These are phyloP conservation scores for Phytopythium vexans DNA, from an alignment of 352 stramenopile genomes.

Conservation along the genomic window DNA sequence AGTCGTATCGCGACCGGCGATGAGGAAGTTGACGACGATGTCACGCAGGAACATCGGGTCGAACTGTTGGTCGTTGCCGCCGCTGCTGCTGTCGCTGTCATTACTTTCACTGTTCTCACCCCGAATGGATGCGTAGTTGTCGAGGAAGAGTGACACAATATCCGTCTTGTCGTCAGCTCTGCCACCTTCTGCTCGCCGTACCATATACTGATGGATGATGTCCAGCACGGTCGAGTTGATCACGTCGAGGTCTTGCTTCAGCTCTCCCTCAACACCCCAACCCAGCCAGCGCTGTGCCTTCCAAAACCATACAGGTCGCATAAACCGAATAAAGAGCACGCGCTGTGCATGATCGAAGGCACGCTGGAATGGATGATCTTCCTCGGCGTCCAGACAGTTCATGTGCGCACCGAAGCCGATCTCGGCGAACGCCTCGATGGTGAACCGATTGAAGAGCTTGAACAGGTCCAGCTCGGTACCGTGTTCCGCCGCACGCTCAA, in stretches of 20 bases:
- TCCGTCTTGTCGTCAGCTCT: slow-evolving; percentile 1
- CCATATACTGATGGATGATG: slow-evolving; percentile 12
- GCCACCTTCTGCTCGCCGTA: too few species aligned
- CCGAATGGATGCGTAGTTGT: slow-evolving; percentile 3
- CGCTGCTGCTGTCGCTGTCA: too few species aligned
- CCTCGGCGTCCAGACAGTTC: slow-evolving; percentile 1
- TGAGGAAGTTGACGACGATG: slow-evolving; percentile 50
- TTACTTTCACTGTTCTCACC: too few species aligned
- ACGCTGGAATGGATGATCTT: slow-evolving; percentile 11
- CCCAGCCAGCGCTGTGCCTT: slow-evolving; percentile 11
- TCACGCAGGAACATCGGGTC: slow-evolving; percentile 26
- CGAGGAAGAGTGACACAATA: slow-evolving; percentile 19
- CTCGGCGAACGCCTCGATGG: slow-evolving; percentile 16
- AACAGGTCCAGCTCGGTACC: slow-evolving; percentile 5
- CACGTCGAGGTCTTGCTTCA: slow-evolving; percentile 1
- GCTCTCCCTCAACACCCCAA: too few species aligned
- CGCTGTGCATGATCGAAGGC: slow-evolving; percentile 12
- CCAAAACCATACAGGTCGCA: slow-evolving; percentile 14
- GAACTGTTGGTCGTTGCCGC: not conserved
- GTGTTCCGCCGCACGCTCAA: not conserved
- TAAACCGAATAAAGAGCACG: slow-evolving; percentile 4
- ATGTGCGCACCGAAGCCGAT: slow-evolving; percentile 17
- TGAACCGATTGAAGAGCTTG: slow-evolving; percentile 10
- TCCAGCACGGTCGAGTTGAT: slow-evolving; percentile 10
- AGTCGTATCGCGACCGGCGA: slow-evolving; percentile 51